Evolutionary conservation across 129 eudicot genomes (phyloP), one percentile per base, ranked within the genome.

Genomic region (Solidago caesia): DNA sequence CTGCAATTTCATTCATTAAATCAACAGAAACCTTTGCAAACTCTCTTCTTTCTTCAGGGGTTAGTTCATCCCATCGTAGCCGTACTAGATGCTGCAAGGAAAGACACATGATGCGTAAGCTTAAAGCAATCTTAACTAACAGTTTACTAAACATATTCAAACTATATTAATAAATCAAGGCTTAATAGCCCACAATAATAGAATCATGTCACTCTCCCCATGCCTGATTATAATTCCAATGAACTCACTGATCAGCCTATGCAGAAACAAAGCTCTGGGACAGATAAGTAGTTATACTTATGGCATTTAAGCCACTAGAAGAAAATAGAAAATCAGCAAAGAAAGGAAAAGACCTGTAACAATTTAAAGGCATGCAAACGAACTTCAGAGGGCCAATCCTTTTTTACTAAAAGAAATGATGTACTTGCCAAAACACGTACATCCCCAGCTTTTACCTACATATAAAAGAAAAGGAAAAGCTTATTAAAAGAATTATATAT

Each of bases 401-500:
- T 90, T 89, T 87, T 94, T 43, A 94, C 97, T 75, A 94, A 81
- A 73, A 80, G 64, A 84, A 94, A 91, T 25, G 97, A 88, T 48
- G 93, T 82, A 70, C 82, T 85, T 60, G 91, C 98, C 87, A 94
- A 81, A 61, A 85, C 87, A 85, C 93, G 96, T 9, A 87, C 90
- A 85, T 94, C 97, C 59, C 98, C 97, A 57, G 96, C 80, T 89
- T 94, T 94, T 70, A 94, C 86, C 98, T 93, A 84, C 73, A 87
- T 43, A 65, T 53, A 6, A 8, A 74, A 60, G 71, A 2, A 58
- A 78, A 68, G 26, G 12, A 10, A 64, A 55, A 70, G 46, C 67
- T 51, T 64, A 15, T 57, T 39, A 46, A 29, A 62, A 60, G 44
- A 75, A 39, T 29, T 58, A 14, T 21, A 55, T 33, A n/a, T 8